A percentile compares a stretch with the other conserved stretches of the same genome.
phyloP scores from a whole-genome alignment of 2,329 filamentous ascomycete genomes.

The Geoglossum cookeanum region DNA sequence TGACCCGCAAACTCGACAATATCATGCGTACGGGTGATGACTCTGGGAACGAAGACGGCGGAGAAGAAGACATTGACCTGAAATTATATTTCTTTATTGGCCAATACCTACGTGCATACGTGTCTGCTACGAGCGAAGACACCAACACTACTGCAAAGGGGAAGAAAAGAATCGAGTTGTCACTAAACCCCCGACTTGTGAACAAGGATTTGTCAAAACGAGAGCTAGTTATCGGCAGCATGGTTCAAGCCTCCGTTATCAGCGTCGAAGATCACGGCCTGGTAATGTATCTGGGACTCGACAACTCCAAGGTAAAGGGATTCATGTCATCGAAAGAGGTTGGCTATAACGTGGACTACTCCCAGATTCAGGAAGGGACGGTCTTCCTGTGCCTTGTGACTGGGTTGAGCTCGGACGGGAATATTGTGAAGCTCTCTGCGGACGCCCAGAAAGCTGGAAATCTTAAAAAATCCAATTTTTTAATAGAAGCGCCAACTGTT shows the following conservation, averaged over 20 bases:
- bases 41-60: slow-evolving; percentile 19
- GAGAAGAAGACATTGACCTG: slow-evolving; percentile 42
- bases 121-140: slow-evolving; percentile 54
- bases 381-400: slow-evolving; percentile 71
- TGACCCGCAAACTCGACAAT: slow-evolving; percentile 57
- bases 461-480: slow-evolving; percentile 41
- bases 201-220: slow-evolving; percentile 57
- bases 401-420: slow-evolving; percentile 55
- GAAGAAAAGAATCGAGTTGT: slow-evolving; percentile 73
- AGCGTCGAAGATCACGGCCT: slow-evolving; percentile 95
- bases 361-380: slow-evolving; percentile 58
- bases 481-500: slow-evolving; percentile 66
- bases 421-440: slow-evolving; percentile 71
- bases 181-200: slow-evolving; percentile 56
- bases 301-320: slow-evolving; percentile 47
- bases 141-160: slow-evolving; percentile 32
- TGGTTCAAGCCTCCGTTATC: slow-evolving; percentile 68
- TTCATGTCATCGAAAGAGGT: slow-evolving; percentile 78
- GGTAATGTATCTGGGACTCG: slow-evolving; percentile 76
- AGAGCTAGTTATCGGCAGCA: slow-evolving; percentile 55
- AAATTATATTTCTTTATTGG: slow-evolving; percentile 59
- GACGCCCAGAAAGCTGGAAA: slow-evolving; percentile 51
- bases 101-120: slow-evolving; percentile 72
- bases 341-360: slow-evolving; percentile 42
- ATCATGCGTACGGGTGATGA: slow-evolving; percentile 40